Evolutionary conservation across 2,329 filamentous ascomycete species (phyloP).

Genomic region (Teratosphaeria destructans): DNA sequence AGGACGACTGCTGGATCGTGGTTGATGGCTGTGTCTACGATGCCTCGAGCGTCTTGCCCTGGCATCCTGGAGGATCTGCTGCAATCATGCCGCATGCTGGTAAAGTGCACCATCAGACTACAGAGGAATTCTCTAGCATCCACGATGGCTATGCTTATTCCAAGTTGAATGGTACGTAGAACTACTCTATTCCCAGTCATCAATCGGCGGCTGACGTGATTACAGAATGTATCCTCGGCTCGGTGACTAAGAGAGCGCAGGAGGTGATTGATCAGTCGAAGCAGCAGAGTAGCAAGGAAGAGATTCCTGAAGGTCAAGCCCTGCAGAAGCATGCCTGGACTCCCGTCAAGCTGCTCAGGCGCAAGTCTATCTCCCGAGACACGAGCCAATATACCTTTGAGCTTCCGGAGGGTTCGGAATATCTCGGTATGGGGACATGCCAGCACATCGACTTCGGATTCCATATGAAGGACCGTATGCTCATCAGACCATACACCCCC

Average conservation of each 20-base stretch:
- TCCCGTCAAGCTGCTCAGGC: slow-evolving; percentile 32
- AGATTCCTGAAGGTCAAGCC: slow-evolving; percentile 9
- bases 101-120: slow-evolving; percentile 39
- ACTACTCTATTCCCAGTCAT: background rate
- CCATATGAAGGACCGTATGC: slow-evolving; percentile 41
- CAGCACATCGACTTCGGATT: slow-evolving; percentile 46
- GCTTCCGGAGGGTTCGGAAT: slow-evolving; percentile 30
- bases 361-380: slow-evolving; percentile 34
- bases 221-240: slow-evolving; percentile 40
- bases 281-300: background rate
- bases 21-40: slow-evolving; percentile 44
- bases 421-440: slow-evolving; percentile 40
- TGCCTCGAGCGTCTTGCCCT: slow-evolving; percentile 36
- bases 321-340: slow-evolving; percentile 39
- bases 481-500: slow-evolving; percentile 42
- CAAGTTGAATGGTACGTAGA: slow-evolving; percentile 31
- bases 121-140: slow-evolving; percentile 40
- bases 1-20: slow-evolving; percentile 45
- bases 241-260: slow-evolving; percentile 39
- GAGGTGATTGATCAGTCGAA: slow-evolving; percentile 33
- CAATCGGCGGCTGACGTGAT: background rate
- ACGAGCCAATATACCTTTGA: slow-evolving; percentile 38
- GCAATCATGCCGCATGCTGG: slow-evolving; percentile 42
- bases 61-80: slow-evolving; percentile 41
- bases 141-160: slow-evolving; percentile 43